Evolutionary conservation across 2,329 filamentous ascomycete species (phyloP).

Genomic region (Septoria linicola): DNA sequence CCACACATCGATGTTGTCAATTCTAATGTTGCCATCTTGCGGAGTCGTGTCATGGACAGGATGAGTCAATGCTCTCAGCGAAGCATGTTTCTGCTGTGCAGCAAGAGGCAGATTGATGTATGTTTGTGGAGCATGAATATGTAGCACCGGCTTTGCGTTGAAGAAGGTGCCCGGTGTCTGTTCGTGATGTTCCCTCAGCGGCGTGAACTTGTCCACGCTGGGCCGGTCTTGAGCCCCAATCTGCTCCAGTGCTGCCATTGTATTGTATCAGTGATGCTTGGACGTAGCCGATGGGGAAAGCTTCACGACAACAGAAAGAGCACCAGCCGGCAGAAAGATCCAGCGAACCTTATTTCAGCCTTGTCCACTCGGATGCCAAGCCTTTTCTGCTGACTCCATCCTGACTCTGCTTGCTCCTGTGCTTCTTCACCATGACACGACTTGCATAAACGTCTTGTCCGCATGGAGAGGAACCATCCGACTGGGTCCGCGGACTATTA

Average conservation of each 20-base stretch:
- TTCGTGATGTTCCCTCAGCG: conserved; percentile 67
- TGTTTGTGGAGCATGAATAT: conserved; percentile 58
- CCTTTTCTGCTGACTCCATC: no score
- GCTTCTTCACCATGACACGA: no score
- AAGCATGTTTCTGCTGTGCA: conserved; percentile 5
- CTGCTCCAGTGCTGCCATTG: conserved; percentile 1
- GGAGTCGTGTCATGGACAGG: conserved; percentile 9
- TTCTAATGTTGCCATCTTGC: conserved; percentile 28
- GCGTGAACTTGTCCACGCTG: conserved; percentile 49
- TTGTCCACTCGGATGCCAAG: no score
- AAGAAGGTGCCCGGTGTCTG: conserved; percentile 73
- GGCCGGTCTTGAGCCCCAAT: conserved; percentile 9
- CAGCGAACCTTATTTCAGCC: no score
- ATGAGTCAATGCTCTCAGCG: neutral
- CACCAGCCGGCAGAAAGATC: no score
- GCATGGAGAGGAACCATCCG: no score
- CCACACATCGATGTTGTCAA: conserved; percentile 45
- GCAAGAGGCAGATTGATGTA: conserved; percentile 1
- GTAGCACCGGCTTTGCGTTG: conserved; percentile 67
- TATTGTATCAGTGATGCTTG: neutral
- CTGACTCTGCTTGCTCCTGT: no score
- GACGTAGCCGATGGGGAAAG: no score
- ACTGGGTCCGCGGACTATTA: no score
- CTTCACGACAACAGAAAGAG: no score
- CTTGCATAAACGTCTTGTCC: no score